These are phyloP conservation scores for Ustilago sp. DNA, from an alignment of 1,284 basidiomycete species.

Conservation along the genomic window DNA sequence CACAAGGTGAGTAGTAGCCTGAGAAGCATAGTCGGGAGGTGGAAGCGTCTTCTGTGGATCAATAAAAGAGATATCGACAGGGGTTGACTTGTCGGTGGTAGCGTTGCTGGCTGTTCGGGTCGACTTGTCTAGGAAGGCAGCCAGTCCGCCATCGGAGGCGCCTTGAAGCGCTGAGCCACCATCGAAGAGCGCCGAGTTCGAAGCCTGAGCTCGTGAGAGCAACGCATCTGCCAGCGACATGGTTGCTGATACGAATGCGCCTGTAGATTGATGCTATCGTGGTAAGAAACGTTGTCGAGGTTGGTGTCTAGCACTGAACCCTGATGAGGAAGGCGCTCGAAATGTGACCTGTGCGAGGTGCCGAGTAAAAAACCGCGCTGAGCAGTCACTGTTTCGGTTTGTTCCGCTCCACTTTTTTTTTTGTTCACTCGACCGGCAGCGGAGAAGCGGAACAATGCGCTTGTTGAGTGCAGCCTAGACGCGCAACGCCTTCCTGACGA, in stretches of 20 bases:
- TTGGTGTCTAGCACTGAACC: neutral
- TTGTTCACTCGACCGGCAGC: neutral
- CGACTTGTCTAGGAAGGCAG: constrained; percentile 40
- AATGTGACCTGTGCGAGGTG: neutral
- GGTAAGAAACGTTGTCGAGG: neutral
- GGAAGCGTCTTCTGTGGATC: constrained; percentile 25
- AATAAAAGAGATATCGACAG: constrained; percentile 26
- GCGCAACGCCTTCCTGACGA: no score
- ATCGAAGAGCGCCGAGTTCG: constrained; percentile 12
- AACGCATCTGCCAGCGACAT: constrained; percentile 45
- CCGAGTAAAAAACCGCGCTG: constrained; percentile 3
- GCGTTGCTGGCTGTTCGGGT: constrained; percentile 2
- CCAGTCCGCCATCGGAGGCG: constrained; percentile 27
- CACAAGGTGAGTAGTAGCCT: constrained; percentile 32
- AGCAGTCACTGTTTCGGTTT: neutral
- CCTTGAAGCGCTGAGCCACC: neutral
- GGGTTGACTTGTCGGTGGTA: neutral
- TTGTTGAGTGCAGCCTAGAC: neutral
- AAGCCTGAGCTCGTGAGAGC: constrained; percentile 27
- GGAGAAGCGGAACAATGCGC: neutral
- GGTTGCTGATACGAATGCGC: neutral
- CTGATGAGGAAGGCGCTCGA: neutral
- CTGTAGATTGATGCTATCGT: neutral
- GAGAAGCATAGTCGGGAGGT: constrained; percentile 32
- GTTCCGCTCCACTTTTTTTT: constrained; percentile 8